Percentiles rank a stretch among this genome's conserved stretches.
These are phyloP conservation scores for Phytophthora ramorum DNA, from an alignment of 352 stramenopile genomes.

Conservation along the genomic window DNA sequence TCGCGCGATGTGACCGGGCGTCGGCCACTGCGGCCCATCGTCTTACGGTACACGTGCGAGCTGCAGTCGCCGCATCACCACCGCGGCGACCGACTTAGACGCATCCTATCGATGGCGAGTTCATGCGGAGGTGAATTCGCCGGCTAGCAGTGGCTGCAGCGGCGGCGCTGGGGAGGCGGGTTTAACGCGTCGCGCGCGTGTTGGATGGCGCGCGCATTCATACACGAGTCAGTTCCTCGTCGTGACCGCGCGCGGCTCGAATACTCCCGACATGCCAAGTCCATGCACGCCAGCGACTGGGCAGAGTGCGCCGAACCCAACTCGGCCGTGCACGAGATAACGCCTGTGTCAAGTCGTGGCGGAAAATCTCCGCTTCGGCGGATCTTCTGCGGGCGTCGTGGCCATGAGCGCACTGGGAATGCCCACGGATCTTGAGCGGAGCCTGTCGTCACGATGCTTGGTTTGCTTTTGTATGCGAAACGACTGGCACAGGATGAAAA, in stretches of 20 bases:
- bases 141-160: too few species aligned
- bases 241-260: slow-evolving; percentile 10
- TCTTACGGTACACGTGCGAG: neutral
- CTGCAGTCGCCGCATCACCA: neutral
- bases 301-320: slow-evolving; percentile 10
- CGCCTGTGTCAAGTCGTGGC: slow-evolving; percentile 4
- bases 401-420: slow-evolving; percentile 1
- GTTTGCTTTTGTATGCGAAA: slow-evolving; percentile 12
- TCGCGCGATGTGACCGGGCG: slow-evolving; percentile 8
- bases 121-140: neutral
- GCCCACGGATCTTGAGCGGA: too few species aligned
- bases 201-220: slow-evolving; percentile 21
- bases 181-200: slow-evolving; percentile 14
- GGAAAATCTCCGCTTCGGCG: neutral
- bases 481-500: neutral
- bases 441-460: slow-evolving; percentile 3
- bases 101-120: neutral
- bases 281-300: slow-evolving; percentile 26
- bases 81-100: neutral
- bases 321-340: too few species aligned
- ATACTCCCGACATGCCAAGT: slow-evolving; percentile 32
- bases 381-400: slow-evolving; percentile 19
- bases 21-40: too few species aligned
- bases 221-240: slow-evolving; percentile 19
- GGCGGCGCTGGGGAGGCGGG: neutral